A percentile compares a stretch with the other conserved stretches of the same genome.
phyloP scores from a whole-genome alignment of 1,284 basidiomycete species.

The Taiwanofungus camphoratus region DNA sequence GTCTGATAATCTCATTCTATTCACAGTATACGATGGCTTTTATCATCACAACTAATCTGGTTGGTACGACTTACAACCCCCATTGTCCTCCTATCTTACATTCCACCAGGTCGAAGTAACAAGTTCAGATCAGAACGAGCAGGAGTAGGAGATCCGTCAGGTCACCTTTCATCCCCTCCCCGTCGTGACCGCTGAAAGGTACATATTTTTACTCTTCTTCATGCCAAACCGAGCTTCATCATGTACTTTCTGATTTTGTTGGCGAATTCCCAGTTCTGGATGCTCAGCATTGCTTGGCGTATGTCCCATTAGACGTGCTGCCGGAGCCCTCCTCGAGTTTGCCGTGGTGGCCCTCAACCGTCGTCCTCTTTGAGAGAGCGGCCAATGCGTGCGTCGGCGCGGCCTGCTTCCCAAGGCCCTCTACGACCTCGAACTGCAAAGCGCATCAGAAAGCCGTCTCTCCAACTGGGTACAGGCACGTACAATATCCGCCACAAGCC shows the following conservation, averaged over 20 bases:
- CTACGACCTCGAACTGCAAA: constrained; percentile 52
- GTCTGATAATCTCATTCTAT: too few species aligned
- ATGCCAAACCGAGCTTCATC: too few species aligned
- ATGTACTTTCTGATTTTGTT: neutral
- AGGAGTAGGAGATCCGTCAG: too few species aligned
- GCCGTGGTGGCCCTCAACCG: constrained; percentile 33
- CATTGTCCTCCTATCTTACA: too few species aligned
- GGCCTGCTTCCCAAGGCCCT: constrained; percentile 40
- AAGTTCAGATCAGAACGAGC: too few species aligned
- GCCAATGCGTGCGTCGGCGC: constrained; percentile 49
- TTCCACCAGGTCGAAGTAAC: too few species aligned
- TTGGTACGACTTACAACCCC: too few species aligned
- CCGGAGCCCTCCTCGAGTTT: constrained; percentile 39
- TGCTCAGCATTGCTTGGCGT: constrained; percentile 55
- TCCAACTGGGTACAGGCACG: constrained; percentile 19
- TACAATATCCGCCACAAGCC: constrained; percentile 57
- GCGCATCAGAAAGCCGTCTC: neutral
- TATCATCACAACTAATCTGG: too few species aligned
- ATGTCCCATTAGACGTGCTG: constrained; percentile 51
- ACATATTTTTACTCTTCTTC: too few species aligned
- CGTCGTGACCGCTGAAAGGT: too few species aligned
- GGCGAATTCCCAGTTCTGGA: neutral
- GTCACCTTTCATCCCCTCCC: too few species aligned
- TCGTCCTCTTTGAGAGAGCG: constrained; percentile 30
- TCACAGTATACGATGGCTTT: too few species aligned